Evolutionary conservation across 345 rosid genomes (phyloP).

Genomic region (Mallotus nudiflorus): DNA sequence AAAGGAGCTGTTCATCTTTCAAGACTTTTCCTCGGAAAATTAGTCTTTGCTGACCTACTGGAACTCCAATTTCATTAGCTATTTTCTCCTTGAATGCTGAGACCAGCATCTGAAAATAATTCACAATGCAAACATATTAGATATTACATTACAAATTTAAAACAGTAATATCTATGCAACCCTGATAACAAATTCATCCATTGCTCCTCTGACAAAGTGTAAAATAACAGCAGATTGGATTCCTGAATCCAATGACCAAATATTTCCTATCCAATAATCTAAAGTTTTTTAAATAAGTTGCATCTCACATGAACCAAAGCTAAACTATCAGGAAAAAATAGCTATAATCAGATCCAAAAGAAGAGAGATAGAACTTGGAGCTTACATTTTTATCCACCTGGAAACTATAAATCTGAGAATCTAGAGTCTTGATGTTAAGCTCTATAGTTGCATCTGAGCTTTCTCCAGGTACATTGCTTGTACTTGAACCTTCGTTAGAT

Average conservation of each 20-base stretch:
- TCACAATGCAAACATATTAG: slow-evolving; percentile 12
- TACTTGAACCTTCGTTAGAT: slow-evolving; percentile 50
- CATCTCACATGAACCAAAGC: neutral
- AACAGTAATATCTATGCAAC: neutral
- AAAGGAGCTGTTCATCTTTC: slow-evolving; percentile 85
- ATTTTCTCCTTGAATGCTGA: slow-evolving; percentile 81
- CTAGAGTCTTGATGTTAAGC: slow-evolving; percentile 85
- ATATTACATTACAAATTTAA: neutral
- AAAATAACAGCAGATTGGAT: neutral
- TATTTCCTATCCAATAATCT: neutral
- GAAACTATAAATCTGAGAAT: slow-evolving; percentile 69
- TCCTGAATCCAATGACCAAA: neutral
- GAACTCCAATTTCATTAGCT: slow-evolving; percentile 65
- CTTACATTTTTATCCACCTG: slow-evolving; percentile 75
- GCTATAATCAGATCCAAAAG: neutral
- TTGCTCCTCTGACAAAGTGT: neutral
- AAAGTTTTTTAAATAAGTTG: neutral
- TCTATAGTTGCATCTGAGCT: slow-evolving; percentile 57
- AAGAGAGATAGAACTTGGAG: neutral
- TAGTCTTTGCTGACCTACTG: slow-evolving; percentile 85
- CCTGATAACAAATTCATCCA: neutral
- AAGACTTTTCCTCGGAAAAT: slow-evolving; percentile 91
- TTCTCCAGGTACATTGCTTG: slow-evolving; percentile 45
- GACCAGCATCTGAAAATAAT: slow-evolving; percentile 67
- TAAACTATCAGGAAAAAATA: neutral